Evolutionary conservation across 2,329 filamentous ascomycete genomes (phyloP), one percentile per base, ranked within the genome.

Genomic region (Podosphaera xanthii): DNA sequence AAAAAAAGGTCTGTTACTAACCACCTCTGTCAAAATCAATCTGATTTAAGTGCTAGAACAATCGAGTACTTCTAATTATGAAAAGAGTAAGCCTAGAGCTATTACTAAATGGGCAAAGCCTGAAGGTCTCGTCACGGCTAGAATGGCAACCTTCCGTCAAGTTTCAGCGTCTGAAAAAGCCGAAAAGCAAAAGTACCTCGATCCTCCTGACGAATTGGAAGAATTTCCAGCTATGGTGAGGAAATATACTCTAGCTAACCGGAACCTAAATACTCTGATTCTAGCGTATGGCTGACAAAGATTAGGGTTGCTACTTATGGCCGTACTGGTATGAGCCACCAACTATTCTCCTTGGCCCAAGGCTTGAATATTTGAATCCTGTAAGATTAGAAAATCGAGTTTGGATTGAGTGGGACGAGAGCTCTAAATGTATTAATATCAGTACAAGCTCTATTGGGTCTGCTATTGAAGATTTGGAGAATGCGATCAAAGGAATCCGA

Each of bases 401-500:
- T 38, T 56, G 53, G 52, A 57, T 60, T 48, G 54, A 57, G 40
- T 60, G 53, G 46, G 31, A 57, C n/a, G 59, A 57, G 22, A 12
- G 6, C 22, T 33, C 31, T 7, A 57, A 57, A 31, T 56, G 53
- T 33, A 48, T 60, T 14, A 60, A 57, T n/a, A 60, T 60, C 31
- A 40, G 42, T 35, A 50, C 42, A 10, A 10, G 12, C 12, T 57
- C 59, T 4, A 54, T 35, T 3, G 3, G 30, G 8, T 31, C 30
- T 35, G 58, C n/a, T 22, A 31, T 56, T 8, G 42, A 44, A 22
- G 22, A 14, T 14, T 14, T 60, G 10, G 34, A 34, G 34, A 42
- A 38, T 34, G 34, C 54, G 40, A 50, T 60, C 34, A 50, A 60
- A 36, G 64, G 60, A 12, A 66, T 69, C 36, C 60, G 64, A 57